Percentiles rank a stretch among this genome's conserved stretches.
phyloP scores from a whole-genome alignment of 2,329 filamentous ascomycete species.

The Penicillium corylophilum region DNA sequence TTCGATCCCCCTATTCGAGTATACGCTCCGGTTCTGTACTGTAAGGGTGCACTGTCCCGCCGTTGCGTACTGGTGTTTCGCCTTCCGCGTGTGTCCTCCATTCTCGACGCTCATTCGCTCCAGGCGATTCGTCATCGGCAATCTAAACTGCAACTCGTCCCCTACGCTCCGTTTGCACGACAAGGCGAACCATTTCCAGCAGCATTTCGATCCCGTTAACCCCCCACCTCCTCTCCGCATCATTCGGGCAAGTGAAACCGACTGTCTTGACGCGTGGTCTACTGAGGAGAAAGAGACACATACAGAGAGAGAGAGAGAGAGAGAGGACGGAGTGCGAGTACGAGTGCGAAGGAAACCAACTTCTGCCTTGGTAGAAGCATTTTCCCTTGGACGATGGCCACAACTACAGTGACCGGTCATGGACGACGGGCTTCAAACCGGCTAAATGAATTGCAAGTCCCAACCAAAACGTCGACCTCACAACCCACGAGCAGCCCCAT shows the following conservation, averaged over 20 bases:
- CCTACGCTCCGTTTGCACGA: not conserved
- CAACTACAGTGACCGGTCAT: slow-evolving; percentile 41
- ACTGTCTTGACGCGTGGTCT: not conserved
- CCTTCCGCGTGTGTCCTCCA: slow-evolving; percentile 13
- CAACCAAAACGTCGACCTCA: slow-evolving; percentile 27
- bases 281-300: not conserved
- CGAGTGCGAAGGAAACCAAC: too few relatives aligned
- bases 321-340: too few relatives aligned
- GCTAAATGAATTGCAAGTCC: slow-evolving; percentile 35
- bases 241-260: not conserved
- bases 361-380: not conserved
- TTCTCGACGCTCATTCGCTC: slow-evolving; percentile 30
- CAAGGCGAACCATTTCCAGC: not conserved
- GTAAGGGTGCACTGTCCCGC: not conserved
- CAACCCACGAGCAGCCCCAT: slow-evolving; percentile 35
- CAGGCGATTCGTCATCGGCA: slow-evolving; percentile 32
- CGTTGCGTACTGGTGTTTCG: not conserved
- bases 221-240: not conserved
- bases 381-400: slow-evolving; percentile 34
- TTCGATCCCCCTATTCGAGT: slow-evolving; percentile 3
- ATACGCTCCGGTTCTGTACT: not conserved
- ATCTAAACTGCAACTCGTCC: slow-evolving; percentile 5
- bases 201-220: not conserved
- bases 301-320: not conserved
- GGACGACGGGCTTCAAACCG: slow-evolving; percentile 41